Conservation (phyloP, 2,329 filamentous ascomycete genomes). For the Ophiostoma quercus region DNA sequence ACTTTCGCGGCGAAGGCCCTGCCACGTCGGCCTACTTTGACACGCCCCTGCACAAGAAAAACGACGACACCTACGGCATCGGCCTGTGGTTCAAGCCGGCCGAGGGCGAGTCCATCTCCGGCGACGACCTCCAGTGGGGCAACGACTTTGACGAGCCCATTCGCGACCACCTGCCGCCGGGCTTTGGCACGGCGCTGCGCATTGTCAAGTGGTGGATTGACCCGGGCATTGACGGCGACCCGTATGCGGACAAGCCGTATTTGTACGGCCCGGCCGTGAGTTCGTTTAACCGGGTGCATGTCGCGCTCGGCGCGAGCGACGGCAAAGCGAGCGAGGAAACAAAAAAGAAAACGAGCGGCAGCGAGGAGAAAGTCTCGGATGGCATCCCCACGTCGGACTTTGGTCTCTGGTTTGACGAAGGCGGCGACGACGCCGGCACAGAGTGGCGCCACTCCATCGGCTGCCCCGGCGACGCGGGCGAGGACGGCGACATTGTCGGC, state of each 20-base stretch:
- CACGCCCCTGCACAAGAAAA: constrained; percentile 58
- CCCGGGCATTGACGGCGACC: constrained; percentile 82
- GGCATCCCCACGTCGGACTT: constrained; percentile 37
- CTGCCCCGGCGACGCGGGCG: constrained; percentile 48
- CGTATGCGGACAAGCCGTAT: constrained; percentile 79
- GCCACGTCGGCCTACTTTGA: constrained; percentile 79
- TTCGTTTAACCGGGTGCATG: constrained; percentile 66
- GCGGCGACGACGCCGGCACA: constrained; percentile 54
- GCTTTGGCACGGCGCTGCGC: constrained; percentile 76
- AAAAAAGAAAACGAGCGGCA: neutral
- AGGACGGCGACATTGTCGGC: constrained; percentile 34
- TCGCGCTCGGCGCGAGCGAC: neutral
- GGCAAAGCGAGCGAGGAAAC: neutral
- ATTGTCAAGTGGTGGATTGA: constrained; percentile 90
- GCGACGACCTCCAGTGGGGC: constrained; percentile 76
- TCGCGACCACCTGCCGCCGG: constrained; percentile 75
- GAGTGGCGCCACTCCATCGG: constrained; percentile 43
- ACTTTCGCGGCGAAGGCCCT: constrained; percentile 49
- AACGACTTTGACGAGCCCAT: constrained; percentile 95
- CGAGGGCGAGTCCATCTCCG: constrained; percentile 47
- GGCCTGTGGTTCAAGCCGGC: constrained; percentile 66
- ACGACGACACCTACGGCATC: constrained; percentile 78
- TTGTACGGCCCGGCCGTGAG: constrained; percentile 78
- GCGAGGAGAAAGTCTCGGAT: constrained; percentile 30
- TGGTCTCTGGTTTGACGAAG: constrained; percentile 59